Conservation (phyloP, 345 rosid genomes). For the Eucalyptus polyanthemos region DNA sequence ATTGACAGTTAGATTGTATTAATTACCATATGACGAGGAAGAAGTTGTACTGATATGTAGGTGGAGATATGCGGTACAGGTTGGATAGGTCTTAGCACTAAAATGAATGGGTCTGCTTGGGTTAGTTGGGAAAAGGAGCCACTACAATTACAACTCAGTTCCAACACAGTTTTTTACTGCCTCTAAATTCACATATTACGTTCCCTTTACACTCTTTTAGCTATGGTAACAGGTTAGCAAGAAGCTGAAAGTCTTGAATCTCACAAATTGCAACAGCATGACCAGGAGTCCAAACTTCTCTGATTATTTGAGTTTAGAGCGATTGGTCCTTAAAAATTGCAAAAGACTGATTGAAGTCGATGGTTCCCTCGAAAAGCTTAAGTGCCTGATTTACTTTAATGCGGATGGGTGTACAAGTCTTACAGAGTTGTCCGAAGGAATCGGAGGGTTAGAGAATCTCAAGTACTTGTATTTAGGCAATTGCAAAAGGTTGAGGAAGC, state of each 20-base stretch:
- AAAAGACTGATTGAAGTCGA: neutral
- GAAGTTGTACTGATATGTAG: neutral
- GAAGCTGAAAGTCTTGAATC: constrained; percentile 10
- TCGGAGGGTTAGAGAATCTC: neutral
- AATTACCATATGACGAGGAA: neutral
- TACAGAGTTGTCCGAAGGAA: neutral
- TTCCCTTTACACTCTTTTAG: neutral
- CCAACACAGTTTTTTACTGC: neutral
- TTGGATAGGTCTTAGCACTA: too few relatives aligned
- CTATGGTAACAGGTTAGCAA: neutral
- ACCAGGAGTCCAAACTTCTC: constrained; percentile 3
- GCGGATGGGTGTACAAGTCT: neutral
- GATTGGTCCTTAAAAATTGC: constrained; percentile 10
- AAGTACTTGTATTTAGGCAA: neutral
- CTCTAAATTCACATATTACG: neutral
- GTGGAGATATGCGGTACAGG: neutral
- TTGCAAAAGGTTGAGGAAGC: neutral
- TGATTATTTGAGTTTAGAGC: constrained; percentile 4
- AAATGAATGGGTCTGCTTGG: neutral
- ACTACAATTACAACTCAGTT: neutral
- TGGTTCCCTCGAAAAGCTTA: constrained; percentile 5
- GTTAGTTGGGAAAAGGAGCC: neutral
- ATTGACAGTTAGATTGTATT: neutral
- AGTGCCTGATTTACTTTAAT: neutral
- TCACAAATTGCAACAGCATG: constrained; percentile 1